Evolutionary conservation across 139 green algal species (phyloP), one percentile per base, ranked within the genome.

Genomic region (Chlamydomonas sphaeroides): DNA sequence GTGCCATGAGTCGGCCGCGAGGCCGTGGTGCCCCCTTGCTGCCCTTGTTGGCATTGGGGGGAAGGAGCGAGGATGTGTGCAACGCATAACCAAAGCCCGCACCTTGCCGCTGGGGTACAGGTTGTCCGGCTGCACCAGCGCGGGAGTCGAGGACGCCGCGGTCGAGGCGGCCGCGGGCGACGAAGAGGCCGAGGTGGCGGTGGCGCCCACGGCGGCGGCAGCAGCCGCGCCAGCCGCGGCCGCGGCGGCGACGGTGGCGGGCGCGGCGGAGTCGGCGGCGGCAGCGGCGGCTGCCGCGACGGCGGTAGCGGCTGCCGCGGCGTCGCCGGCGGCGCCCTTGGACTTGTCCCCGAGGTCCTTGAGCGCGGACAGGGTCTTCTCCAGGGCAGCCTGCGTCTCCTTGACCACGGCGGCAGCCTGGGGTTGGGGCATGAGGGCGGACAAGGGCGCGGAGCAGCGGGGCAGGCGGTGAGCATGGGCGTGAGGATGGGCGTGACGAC

Each of bases 301-400:
- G 20, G 63, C 32, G 14, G 33, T 39, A 17, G 21, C 78, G 7
- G 38, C 48, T 17, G 69, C 48, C 3, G 45, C 57, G 7, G 61
- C 79, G 4, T 76, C 61, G 36, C 49, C n/a, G n/a, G 32, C 76
- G 23, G 2, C 15, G 18, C 0, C 33, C 0, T 42, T 7, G 14
- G 33, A 17, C 35, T 70, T 49, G 15, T 63, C 48, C 21, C 45
- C 62, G 20, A 83, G 63, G 62, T 72, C 76, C 65, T 83, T 83
- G 26, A 83, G 62, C 1, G 76, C 76, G 42, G 87, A 76, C 5
- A 96, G 84, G 3, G 93, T 92, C 53, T 94, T 94, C 49, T 79
- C 83, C 49, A 96, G 81, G 39, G 92, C 92, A 20, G 41, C 68
- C 81, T 93, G 80, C 38, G 89, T 95, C 66, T 92, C 91, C 66